Base-by-base conservation (phyloP, 2,329 filamentous ascomycete genomes). In the Paecilomyces sp. region DNA sequence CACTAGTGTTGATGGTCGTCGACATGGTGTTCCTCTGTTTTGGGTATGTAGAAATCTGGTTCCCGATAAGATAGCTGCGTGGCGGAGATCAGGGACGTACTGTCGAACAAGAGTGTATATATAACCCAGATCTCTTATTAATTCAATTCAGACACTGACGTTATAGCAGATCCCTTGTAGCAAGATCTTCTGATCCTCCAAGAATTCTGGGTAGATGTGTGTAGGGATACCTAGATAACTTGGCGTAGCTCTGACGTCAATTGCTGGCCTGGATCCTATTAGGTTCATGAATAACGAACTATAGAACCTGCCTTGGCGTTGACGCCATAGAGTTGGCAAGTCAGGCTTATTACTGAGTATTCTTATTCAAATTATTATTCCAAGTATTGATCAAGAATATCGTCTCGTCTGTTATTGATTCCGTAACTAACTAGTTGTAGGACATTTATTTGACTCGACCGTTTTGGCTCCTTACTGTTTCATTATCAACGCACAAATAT, bases 1-100 rank as follows among this genome's bases (percentile, higher is more conserved):
- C 85, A 63, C 81, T 74, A 47, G 86, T 75, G 73, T 88, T 88
- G 72, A 82, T 82, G 31, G 64, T 65, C 34, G 64, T 58, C 51
- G 71, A 69, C 71, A 73, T 72, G 36, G 53, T 70, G 60, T n/a
- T 24, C 34, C 31, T n/a, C 12, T 30, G 22, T 54, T n/a, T 53
- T 34, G 13, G 30, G 56, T 13, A 36, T 15, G 28, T 58, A 47
- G 50, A 55, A 56, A 28, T 56, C 30, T n/a, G 24, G 22, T 18
- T 50, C 11, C 24, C 33, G 8, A 11, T 41, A 58, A 22, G 13
- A 55, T 33, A 30, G 1, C 30, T 55, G 7, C 30, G 56, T 54
- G 57, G 36, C 57, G 51, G 58, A 61, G 58, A 41, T 41, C 56
- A 31, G 58, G 58, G 22, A 56, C 57, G 60, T 2, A 30, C 11